Evolutionary conservation across 2,329 filamentous ascomycete genomes (phyloP).

Genomic region (Diaporthe longicolla): DNA sequence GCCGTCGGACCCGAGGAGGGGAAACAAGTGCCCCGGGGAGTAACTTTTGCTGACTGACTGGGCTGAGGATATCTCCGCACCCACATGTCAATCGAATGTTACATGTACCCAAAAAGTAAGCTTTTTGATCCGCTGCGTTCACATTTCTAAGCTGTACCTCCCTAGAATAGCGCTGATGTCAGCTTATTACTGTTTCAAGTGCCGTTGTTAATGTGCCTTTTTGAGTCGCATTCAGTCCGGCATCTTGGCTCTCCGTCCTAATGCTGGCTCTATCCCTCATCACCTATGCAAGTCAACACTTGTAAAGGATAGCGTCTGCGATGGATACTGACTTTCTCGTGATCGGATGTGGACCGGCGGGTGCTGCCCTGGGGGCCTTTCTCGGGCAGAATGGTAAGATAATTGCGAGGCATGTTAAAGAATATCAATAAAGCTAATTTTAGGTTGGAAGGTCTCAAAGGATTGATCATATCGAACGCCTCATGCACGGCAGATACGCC

Average conservation of each 20-base stretch:
- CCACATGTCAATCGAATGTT: neutral
- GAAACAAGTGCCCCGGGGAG: neutral
- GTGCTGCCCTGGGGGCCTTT: conserved; percentile 30
- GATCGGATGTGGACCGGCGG: conserved; percentile 36
- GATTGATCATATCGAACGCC: conserved; percentile 27
- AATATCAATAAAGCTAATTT: neutral
- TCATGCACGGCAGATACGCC: conserved; percentile 37
- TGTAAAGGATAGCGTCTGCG: neutral
- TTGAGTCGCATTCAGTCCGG: neutral
- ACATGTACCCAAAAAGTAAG: neutral
- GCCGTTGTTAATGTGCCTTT: neutral
- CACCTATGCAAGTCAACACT: too few species aligned
- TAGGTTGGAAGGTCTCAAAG: conserved; percentile 11
- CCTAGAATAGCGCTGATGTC: conserved; percentile 13
- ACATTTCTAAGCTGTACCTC: neutral
- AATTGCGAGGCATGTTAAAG: too few species aligned
- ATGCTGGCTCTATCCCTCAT: neutral
- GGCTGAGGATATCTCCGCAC: neutral
- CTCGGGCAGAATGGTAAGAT: conserved; percentile 39
- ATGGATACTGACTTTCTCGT: conserved; percentile 41
- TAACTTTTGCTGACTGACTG: neutral
- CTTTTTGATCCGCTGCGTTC: neutral
- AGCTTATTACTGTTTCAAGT: conserved; percentile 1
- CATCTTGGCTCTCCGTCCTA: neutral
- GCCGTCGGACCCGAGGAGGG: too few species aligned